phyloP scores from a whole-genome alignment of 2,329 filamentous ascomycete species.

The Xylariaceae sp. region DNA sequence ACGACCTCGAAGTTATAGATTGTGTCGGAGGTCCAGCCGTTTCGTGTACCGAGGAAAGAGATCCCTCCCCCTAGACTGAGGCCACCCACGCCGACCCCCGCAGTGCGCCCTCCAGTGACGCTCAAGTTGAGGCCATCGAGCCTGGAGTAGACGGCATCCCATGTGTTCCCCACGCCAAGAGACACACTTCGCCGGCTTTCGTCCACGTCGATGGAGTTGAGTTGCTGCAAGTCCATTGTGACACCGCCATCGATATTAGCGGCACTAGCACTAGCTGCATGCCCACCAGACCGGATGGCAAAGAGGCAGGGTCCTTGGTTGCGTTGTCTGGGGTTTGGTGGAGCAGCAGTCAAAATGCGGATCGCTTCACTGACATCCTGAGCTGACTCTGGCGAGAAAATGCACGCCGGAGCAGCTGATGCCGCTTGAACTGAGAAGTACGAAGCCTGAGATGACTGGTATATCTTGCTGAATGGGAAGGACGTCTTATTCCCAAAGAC shows the following conservation, averaged over 20 bases:
- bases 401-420: too few relatives aligned
- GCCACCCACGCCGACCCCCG: slow-evolving; percentile 23
- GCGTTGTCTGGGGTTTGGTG: too few relatives aligned
- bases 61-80: slow-evolving; percentile 18
- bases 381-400: too few relatives aligned
- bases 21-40: slow-evolving; percentile 9
- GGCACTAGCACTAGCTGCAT: too few relatives aligned
- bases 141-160: slow-evolving; percentile 19
- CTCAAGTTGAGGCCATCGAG: slow-evolving; percentile 16
- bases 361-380: too few relatives aligned
- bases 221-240: slow-evolving; percentile 34
- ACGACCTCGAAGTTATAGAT: slow-evolving; percentile 12
- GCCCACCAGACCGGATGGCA: too few relatives aligned
- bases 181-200: slow-evolving; percentile 24
- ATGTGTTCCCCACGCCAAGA: slow-evolving; percentile 25
- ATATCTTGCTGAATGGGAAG: too few relatives aligned
- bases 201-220: slow-evolving; percentile 27
- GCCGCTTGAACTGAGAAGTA: too few relatives aligned
- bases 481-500: too few relatives aligned
- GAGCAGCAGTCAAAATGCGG: too few relatives aligned
- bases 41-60: slow-evolving; percentile 8
- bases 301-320: too few relatives aligned
- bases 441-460: too few relatives aligned
- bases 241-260: slow-evolving; percentile 35
- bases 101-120: slow-evolving; percentile 21